A percentile compares a stretch with the other conserved stretches of the same genome.
Evolutionary conservation across 2,329 filamentous ascomycete species (phyloP).

Genomic region (Fusarium devonianum): DNA sequence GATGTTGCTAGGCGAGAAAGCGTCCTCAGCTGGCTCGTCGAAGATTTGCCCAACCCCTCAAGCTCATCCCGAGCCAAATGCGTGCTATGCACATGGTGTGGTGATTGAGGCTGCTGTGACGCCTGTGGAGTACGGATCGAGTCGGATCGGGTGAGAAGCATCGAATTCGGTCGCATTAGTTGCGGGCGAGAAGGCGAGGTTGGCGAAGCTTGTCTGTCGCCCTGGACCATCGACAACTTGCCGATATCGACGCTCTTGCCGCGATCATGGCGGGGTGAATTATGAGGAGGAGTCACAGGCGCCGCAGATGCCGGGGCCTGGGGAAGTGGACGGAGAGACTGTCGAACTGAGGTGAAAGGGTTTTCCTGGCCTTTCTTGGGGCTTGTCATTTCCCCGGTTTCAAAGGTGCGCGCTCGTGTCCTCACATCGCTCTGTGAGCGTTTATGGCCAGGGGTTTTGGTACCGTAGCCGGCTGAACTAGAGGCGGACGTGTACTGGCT

Average conservation of each 20-base stretch:
- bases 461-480: constrained; percentile 56
- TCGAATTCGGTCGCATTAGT: constrained; percentile 64
- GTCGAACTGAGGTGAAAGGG: constrained; percentile 75
- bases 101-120: constrained; percentile 44
- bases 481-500: constrained; percentile 76
- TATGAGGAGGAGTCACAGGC: constrained; percentile 50
- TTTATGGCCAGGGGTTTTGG: constrained; percentile 64
- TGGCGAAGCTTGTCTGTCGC: constrained; percentile 52
- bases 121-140: constrained; percentile 52
- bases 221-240: constrained; percentile 59
- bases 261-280: constrained; percentile 56
- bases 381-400: constrained; percentile 53
- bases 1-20: constrained; percentile 83
- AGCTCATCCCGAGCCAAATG: constrained; percentile 74
- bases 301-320: constrained; percentile 64
- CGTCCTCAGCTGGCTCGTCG: constrained; percentile 87
- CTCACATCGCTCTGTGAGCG: constrained; percentile 77
- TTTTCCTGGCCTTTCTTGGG: constrained; percentile 61
- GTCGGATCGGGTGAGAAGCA: constrained; percentile 67
- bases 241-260: constrained; percentile 71
- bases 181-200: constrained; percentile 52
- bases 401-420: constrained; percentile 60
- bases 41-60: constrained; percentile 82
- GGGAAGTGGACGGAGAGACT: constrained; percentile 77
- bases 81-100: constrained; percentile 45